Base-by-base conservation (phyloP, 1,139 yeast genomes). In the Yamadazyma atmosphaerica region DNA sequence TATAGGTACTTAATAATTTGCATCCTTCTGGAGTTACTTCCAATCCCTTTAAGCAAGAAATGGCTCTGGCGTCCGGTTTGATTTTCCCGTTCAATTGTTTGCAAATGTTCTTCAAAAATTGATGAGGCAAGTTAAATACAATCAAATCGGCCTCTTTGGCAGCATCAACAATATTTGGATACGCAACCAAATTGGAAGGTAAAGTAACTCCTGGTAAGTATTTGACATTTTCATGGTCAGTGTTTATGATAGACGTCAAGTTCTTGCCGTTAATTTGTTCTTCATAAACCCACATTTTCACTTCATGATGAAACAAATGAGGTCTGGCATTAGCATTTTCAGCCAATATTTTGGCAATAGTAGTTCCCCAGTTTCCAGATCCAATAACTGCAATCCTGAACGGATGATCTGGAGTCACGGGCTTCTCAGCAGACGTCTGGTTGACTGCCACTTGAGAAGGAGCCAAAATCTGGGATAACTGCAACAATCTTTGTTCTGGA, bases 361-460 rank as follows among this genome's bases (percentile, higher is more conserved):
- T 68, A 37, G 76, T 72, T 27, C 77, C 77, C 77, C 77, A 72
- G 51, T 71, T 72, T 24, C 77, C 77, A 19, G 75, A 68, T 14
- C 77, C 77, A 43, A 72, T 61, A 18, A 72, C 69, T 39, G 72
- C 65, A 32, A 72, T 59, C 46, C 56, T 61, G 53, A 68, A 70
- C 3, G 73, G 72, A 32, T 55, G 57, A 24, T 49, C 62, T 15
- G 68, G 65, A 3, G 54, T 39, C 37, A 56, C 44, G 10, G 55
- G 50, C 30, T 44, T 41, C 4, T 47, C 46, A 26, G 55, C 54
- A 13, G 40, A 30, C 2, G 46, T 39, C 33, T 36, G 35, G 25
- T 43, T 43, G 17, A 40, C 17, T 2, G 33, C 15, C 5, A 42
- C 18, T 16, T 33, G 33, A 50, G 45, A 55, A 23, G 71, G 63